Evolutionary conservation across 495 filamentous ascomycete species (phyloP), one percentile per base, ranked within the genome.

Genomic region (Aspergillus hancockii): DNA sequence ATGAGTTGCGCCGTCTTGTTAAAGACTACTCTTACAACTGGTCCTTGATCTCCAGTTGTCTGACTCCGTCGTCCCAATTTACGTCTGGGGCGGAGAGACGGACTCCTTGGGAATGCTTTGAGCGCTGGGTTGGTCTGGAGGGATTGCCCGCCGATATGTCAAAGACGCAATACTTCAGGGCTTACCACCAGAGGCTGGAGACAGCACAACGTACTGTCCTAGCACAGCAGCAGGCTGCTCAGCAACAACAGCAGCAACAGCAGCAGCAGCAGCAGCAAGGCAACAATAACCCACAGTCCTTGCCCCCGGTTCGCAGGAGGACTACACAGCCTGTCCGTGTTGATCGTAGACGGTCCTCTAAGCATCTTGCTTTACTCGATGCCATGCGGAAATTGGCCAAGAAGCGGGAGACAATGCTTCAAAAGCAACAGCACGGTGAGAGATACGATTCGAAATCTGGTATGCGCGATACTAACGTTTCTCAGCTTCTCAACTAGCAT

Each of bases 21-120:
- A 88, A 91, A 63, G 92, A 97, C 56, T 96, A 93, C 66, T 89
- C 91, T 0, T 97, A 97, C 72, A 98, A 98, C 67, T 98, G 94
- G 94, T 91, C 92, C 12, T 78, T 98, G 8, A 95, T 98, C 49
- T 89, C 91, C 6, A 87, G 81, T 60, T 88, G 91, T 59, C 76
- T 97, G 41, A 82, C 85, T 0, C 81, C 85, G n/a, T 82, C 84
- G 49, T 94, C 90, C 4, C 62, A 83, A 31, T 95, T 88, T 67
- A 84, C 87, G 22, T 92, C 93, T 49, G 89, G 90, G 14, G 85
- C 91, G 12, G 95, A 97, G 67, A 85, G 94, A 55, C 83, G 94
- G 51, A 98, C 95, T 4, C 93, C 94, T 6, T 98, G 94, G 94
- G 94, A 98, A 75, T 98, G 94, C 67, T 98, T 98, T 66, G 94